These are phyloP conservation scores for Ogataea populi-albae DNA, from an alignment of 805 yeast genomes.

Conservation along the genomic window DNA sequence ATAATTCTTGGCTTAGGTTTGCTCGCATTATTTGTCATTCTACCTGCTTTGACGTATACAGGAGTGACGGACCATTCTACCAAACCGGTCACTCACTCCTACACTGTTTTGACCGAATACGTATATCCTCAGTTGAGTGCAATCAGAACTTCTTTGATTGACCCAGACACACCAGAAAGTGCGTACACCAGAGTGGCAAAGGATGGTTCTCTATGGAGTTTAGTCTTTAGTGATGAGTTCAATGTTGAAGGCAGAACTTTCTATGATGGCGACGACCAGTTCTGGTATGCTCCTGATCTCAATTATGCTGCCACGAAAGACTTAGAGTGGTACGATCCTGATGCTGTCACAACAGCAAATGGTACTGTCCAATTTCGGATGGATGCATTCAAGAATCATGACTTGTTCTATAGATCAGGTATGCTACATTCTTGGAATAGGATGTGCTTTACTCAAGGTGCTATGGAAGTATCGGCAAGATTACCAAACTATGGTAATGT, in stretches of 20 bases:
- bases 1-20: conserved; percentile 57
- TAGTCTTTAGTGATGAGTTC: conserved; percentile 91
- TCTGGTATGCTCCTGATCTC: conserved; percentile 80
- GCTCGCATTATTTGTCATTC: conserved; percentile 64
- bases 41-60: conserved; percentile 83
- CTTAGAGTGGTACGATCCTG: conserved; percentile 95
- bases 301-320: conserved; percentile 86
- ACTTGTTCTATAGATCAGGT: conserved; percentile 80
- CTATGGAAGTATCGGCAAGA: conserved; percentile 68
- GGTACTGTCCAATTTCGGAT: conserved; percentile 68
- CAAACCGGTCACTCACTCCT: conserved; percentile 19
- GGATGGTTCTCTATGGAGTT: conserved; percentile 66
- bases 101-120: conserved; percentile 52
- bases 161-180: conserved; percentile 64
- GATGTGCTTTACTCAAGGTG: conserved; percentile 84
- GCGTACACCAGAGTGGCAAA: conserved; percentile 45
- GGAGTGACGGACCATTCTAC: conserved; percentile 48
- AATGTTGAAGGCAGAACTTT: conserved; percentile 87
- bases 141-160: conserved; percentile 58
- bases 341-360: conserved; percentile 72
- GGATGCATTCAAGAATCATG: conserved; percentile 82
- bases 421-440: conserved; percentile 93
- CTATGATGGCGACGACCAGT: conserved; percentile 88
- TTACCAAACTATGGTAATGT: conserved; percentile 77
- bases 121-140: conserved; percentile 56